These are phyloP conservation scores for Akanthomyces lecanii DNA, from an alignment of 2,329 filamentous ascomycete genomes.

Conservation along the genomic window DNA sequence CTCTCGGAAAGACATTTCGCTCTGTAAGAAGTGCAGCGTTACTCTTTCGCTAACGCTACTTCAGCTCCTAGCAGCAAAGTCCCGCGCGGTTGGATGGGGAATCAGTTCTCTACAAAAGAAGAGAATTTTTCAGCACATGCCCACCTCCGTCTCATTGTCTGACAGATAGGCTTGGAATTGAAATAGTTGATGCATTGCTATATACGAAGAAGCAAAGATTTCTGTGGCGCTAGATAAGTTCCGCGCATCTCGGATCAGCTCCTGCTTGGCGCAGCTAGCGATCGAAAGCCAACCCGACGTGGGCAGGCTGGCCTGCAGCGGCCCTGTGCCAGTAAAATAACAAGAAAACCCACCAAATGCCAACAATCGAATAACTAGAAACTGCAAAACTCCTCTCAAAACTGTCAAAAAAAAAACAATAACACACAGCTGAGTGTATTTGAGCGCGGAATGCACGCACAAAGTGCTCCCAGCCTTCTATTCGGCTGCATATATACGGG, in stretches of 20 bases:
- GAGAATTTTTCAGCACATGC: no score
- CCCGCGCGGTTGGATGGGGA: no score
- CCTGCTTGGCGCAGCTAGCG: neutral
- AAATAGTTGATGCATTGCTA: neutral
- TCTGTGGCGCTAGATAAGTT: neutral
- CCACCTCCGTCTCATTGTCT: no score
- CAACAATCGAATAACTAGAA: neutral
- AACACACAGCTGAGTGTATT: neutral
- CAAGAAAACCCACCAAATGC: no score
- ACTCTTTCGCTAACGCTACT: no score
- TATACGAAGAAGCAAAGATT: neutral
- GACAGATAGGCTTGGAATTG: no score
- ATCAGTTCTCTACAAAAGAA: no score
- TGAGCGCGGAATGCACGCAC: neutral
- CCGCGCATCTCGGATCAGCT: neutral
- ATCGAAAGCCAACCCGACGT: neutral
- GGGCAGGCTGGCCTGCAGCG: neutral
- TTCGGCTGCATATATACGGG: conserved; percentile 2
- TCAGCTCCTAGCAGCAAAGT: no score
- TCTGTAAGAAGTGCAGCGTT: no score
- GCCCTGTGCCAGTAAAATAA: neutral
- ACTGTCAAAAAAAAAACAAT: neutral
- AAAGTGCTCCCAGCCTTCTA: neutral
- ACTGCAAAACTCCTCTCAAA: neutral
- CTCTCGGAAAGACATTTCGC: no score